These are phyloP conservation scores for Aspergillus olivimuriae DNA, from an alignment of 495 filamentous ascomycete genomes.

Conservation along the genomic window DNA sequence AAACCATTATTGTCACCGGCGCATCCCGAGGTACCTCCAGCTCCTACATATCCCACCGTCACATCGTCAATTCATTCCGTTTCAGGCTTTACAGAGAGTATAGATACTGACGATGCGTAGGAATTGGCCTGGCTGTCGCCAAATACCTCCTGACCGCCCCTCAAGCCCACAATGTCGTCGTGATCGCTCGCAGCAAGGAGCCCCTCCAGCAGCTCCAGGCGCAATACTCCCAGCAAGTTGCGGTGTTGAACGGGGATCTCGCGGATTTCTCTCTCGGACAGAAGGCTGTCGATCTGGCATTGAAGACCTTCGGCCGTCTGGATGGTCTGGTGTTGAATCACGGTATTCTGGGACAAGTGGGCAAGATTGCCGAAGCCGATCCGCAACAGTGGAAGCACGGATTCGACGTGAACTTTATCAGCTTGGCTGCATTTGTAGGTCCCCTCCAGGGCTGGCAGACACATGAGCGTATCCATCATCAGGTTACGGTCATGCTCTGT, in stretches of 20 bases:
- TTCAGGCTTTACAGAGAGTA: too few species aligned
- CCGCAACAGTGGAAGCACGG: conserved; percentile 65
- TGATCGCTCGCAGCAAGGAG: conserved; percentile 63
- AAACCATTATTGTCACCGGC: conserved; percentile 59
- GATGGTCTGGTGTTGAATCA: conserved; percentile 88
- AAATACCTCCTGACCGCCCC: conserved; percentile 59
- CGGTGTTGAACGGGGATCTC: conserved; percentile 70
- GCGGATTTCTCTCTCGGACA: conserved; percentile 55
- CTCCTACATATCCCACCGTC: too few species aligned
- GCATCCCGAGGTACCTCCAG: conserved; percentile 48
- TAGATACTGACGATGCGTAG: too few species aligned
- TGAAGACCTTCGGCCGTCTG: conserved; percentile 60
- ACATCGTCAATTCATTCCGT: too few species aligned
- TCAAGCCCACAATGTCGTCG: conserved; percentile 61
- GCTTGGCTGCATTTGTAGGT: conserved; percentile 68
- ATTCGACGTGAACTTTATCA: conserved; percentile 82
- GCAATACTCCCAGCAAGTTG: conserved; percentile 60
- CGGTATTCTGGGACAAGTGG: conserved; percentile 72
- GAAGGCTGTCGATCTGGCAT: conserved; percentile 55
- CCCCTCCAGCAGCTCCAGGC: conserved; percentile 61
- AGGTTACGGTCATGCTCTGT: not conserved
- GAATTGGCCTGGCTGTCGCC: conserved; percentile 76
- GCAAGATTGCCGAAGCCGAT: conserved; percentile 56
- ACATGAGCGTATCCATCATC: too few species aligned
- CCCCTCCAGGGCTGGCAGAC: too few species aligned